Evolutionary conservation across 495 filamentous ascomycete genomes (phyloP), one percentile per base, ranked within the genome.

Genomic region (Aeminium ludgeri): DNA sequence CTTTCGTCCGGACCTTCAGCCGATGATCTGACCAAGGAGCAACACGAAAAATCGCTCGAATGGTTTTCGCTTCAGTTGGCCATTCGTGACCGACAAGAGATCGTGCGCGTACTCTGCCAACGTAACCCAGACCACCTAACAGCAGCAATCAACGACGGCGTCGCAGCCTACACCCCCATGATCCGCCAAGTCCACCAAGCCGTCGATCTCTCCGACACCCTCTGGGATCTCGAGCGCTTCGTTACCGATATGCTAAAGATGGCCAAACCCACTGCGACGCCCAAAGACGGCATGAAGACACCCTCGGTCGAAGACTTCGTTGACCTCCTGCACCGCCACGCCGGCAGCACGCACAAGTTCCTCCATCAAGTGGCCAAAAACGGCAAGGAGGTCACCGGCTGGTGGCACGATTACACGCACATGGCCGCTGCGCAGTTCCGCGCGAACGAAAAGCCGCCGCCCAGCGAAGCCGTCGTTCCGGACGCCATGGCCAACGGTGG

Each of bases 221-320:
- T 80, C 0, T 59, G 57, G 20, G 70, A 76, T 18, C 51, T 65
- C 0, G 67, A 80, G 50, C 55, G 45, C 38, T 80, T 82, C 50
- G 41, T 80, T 2, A 61, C 58, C 4, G 76, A 80, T 37, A 64
- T 79, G 36, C 70, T 82, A 54, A 63, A 62, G 27, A 48, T 65
- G 10, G 55, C 58, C 6, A 62, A 63, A 31, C 49, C 45, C 2
- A 30, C 30, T 7, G 44, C 29, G 19, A 5, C 41, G 35, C 40
- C 45, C 20, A 25, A 52, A 27, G 34, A 33, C 33, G 43, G 43
- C 29, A 44, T 51, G 34, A 43, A 38, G 13, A 39, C 63, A 10
- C 70, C 73, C 0, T 65, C 68, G 0, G 72, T 79, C 2, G 68
- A 76, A 44, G 75, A 82, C 43, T 82, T 70, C 40, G 65, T 77